Base-by-base conservation (phyloP, 208 protist species). In the Trypanosoma conorhini region DNA sequence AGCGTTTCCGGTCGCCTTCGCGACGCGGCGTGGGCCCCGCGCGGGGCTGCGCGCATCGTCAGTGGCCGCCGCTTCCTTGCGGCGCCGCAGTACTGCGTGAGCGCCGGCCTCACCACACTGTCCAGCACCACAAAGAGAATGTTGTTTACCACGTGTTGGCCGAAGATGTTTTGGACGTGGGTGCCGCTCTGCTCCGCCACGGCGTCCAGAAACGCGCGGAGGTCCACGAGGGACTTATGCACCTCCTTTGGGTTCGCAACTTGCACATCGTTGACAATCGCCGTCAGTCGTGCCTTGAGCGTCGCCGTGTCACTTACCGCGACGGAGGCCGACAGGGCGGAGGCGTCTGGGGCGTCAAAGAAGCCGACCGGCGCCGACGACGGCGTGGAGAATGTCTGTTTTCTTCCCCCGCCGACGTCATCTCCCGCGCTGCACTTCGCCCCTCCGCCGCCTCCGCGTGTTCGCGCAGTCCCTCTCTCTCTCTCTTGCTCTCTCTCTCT, bases 121-220 rank as follows among this genome's bases (percentile, higher is more conserved):
- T 93, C 80, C 44, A 96, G 68, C 13, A 86, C 76, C 35, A 91
- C 67, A 51, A 88, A 44, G 21, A 96, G 24, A n/a, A 90, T 67
- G 51, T 96, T 96, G 28, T 80, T 79, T 54, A 79, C 75, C 9
- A 96, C 87, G 63, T 93, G 82, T 61, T 87, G 85, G 22, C 88
- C 88, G 26, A 93, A 78, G 13, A 93, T 56, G 21, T 83, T 52
- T 66, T 90, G 83, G 17, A 84, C 67, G 10, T 75, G 70, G 3
- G 70, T 77, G 42, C 88, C 85, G 67, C 83, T 73, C 24, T 81
- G 72, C 51, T 82, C 76, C 13, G 75, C 64, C 8, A 79, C 68
- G 0, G 68, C 26, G 10, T 80, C 76, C 24, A 94, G 79, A 28
- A 92, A 86, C 5, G 52, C 55, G n/a, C 52, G 60, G 63, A 92